Percentiles rank a stretch among this genome's conserved stretches.
Conservation (phyloP, 352 stramenopile species). For the Pythium plurisporium region DNA sequence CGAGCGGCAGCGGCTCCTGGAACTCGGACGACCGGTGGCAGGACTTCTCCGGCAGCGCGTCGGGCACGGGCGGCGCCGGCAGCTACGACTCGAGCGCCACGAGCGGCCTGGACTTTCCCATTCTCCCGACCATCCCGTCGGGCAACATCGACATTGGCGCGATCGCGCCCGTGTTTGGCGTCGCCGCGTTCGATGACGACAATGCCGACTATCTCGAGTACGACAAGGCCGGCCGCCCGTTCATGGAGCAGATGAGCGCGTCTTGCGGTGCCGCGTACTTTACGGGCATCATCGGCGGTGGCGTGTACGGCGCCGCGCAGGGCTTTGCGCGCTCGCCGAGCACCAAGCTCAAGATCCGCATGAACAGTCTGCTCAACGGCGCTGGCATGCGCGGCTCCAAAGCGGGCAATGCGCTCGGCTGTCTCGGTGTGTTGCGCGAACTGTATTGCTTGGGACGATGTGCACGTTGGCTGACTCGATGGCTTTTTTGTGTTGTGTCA, state of each 20-base stretch:
- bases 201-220: conserved; percentile 82
- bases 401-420: conserved; percentile 77
- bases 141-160: conserved; percentile 74
- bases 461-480: not conserved
- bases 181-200: conserved; percentile 72
- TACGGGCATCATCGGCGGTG: conserved; percentile 77
- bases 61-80: conserved; percentile 18
- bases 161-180: conserved; percentile 85
- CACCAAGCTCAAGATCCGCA: conserved; percentile 86
- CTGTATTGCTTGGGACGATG: not conserved
- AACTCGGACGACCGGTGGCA: conserved; percentile 76
- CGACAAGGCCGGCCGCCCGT: conserved; percentile 75
- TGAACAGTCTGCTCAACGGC: conserved; percentile 88
- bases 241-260: conserved; percentile 80
- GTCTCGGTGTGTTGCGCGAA: conserved; percentile 42
- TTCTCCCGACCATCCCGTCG: conserved; percentile 69
- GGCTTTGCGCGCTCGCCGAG: conserved; percentile 71
- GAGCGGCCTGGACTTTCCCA: conserved; percentile 59
- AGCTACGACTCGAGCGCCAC: conserved; percentile 46
- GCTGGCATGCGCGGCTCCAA: conserved; percentile 77
- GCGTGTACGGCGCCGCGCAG: conserved; percentile 55
- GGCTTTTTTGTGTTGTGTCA: conserved; percentile 4
- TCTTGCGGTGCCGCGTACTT: conserved; percentile 83
- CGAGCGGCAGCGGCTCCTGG: conserved; percentile 38
- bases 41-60: conserved; percentile 47